Percentiles rank a stretch among this genome's conserved stretches.
Conservation (phyloP, 2,329 filamentous ascomycete genomes). For the Ascochyta pisi region DNA sequence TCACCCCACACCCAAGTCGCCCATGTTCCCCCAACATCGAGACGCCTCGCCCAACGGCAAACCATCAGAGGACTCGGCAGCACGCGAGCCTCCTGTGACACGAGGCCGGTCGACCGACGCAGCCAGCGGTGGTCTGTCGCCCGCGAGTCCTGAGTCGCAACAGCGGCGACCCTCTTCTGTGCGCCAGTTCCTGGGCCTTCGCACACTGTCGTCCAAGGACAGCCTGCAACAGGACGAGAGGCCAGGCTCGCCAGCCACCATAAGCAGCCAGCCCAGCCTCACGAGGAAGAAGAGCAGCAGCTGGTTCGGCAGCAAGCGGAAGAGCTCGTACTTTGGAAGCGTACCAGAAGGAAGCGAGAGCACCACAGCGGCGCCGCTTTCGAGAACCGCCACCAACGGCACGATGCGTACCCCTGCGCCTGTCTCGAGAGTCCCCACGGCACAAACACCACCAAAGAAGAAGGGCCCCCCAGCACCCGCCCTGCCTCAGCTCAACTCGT, state of each 20-base stretch:
- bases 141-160: conserved; percentile 37
- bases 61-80: conserved; percentile 15
- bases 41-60: conserved; percentile 28
- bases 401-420: conserved; percentile 23
- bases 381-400: conserved; percentile 23
- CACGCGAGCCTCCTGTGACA: conserved; percentile 18
- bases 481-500: conserved; percentile 47
- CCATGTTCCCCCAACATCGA: conserved; percentile 32
- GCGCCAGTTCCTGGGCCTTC: conserved; percentile 51
- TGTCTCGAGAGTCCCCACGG: not conserved
- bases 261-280: conserved; percentile 43
- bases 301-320: conserved; percentile 51
- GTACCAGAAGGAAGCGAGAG: conserved; percentile 45
- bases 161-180: conserved; percentile 46
- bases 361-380: conserved; percentile 10
- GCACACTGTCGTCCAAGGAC: conserved; percentile 47
- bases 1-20: conserved; percentile 49
- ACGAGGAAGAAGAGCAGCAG: conserved; percentile 48
- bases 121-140: conserved; percentile 37
- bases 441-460: conserved; percentile 26
- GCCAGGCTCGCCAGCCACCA: conserved; percentile 46
- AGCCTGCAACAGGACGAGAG: conserved; percentile 44
- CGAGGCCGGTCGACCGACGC: conserved; percentile 39
- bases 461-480: conserved; percentile 50
- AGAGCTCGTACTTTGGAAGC: conserved; percentile 39